Evolutionary conservation across 352 stramenopile genomes (phyloP).

Genomic region (Thalassiosira mediterranea): DNA sequence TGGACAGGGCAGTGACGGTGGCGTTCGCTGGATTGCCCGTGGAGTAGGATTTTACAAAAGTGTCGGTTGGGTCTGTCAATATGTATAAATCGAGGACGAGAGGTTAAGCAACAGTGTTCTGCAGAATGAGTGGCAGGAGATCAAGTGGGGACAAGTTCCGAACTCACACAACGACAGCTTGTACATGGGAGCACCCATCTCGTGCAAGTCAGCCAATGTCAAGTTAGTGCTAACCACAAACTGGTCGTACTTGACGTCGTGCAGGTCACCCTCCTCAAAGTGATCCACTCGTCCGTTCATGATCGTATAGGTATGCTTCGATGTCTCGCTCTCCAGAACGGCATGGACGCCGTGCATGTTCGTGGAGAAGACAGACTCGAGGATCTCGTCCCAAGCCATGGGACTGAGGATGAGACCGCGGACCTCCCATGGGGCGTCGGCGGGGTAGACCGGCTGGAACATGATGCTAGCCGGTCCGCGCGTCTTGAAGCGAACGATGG

Average conservation of each 20-base stretch:
- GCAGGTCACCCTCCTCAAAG: conserved; percentile 39
- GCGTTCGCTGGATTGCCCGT: conserved; percentile 53
- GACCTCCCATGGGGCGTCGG: conserved; percentile 23
- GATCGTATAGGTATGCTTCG: conserved; percentile 50
- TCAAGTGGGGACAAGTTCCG: not conserved
- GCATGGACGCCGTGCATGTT: conserved; percentile 48
- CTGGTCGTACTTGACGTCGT: conserved; percentile 29
- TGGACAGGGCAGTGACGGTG: conserved; percentile 39
- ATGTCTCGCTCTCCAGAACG: conserved; percentile 41
- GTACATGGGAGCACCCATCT: conserved; percentile 6
- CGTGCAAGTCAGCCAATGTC: conserved; percentile 7
- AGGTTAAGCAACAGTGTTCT: not conserved
- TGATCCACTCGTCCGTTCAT: conserved; percentile 36
- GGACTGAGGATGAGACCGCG: conserved; percentile 24
- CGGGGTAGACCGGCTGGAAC: conserved; percentile 56
- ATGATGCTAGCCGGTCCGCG: conserved; percentile 33
- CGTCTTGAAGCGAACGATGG: conserved; percentile 12
- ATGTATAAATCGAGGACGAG: not conserved
- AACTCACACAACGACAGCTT: conserved; percentile 18
- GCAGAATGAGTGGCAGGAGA: not conserved
- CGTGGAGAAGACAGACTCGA: conserved; percentile 48
- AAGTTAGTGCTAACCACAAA: conserved; percentile 16
- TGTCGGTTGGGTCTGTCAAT: conserved; percentile 52
- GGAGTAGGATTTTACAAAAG: conserved; percentile 39
- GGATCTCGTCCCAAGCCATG: conserved; percentile 54